Percentiles rank a stretch among this genome's conserved stretches.
These are phyloP conservation scores for Basipetospora sp. DNA, from an alignment of 2,329 filamentous ascomycete species.

Conservation along the genomic window DNA sequence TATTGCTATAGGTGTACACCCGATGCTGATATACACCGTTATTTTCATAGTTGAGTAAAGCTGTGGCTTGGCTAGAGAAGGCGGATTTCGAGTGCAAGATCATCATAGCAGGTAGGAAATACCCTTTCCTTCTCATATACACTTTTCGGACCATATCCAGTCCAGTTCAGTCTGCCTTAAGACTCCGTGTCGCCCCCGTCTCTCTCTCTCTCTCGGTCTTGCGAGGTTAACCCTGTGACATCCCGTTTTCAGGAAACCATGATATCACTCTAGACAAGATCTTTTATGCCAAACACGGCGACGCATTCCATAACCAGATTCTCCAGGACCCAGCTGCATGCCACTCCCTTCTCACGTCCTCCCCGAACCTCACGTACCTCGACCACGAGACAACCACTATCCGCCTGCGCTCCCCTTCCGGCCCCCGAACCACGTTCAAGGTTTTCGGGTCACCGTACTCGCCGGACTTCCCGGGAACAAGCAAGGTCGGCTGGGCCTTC, in stretches of 20 bases:
- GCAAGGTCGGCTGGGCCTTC: conserved; percentile 50
- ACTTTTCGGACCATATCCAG: too few species aligned
- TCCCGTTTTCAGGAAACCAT: conserved; percentile 46
- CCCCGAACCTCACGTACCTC: conserved; percentile 48
- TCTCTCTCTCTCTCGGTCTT: too few species aligned
- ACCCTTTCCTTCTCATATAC: too few species aligned
- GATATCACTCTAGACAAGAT: conserved; percentile 54
- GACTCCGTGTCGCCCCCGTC: too few species aligned
- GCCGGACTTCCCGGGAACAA: conserved; percentile 19
- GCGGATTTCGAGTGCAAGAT: conserved; percentile 57
- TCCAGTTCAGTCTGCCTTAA: too few species aligned
- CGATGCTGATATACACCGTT: too few species aligned
- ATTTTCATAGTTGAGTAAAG: conserved; percentile 34
- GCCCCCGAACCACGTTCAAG: conserved; percentile 43
- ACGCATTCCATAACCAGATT: conserved; percentile 40
- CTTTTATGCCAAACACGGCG: conserved; percentile 42
- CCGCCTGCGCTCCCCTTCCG: conserved; percentile 35
- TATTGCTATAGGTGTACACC: too few species aligned
- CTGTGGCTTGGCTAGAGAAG: conserved; percentile 51
- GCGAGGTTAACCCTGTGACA: too few species aligned
- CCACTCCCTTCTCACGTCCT: conserved; percentile 36
- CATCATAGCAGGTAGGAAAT: conserved; percentile 51
- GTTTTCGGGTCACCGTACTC: conserved; percentile 60
- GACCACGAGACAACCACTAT: conserved; percentile 41
- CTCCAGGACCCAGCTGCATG: conserved; percentile 38